A percentile compares a stretch with the other conserved stretches of the same genome.
phyloP scores from a whole-genome alignment of 1,284 basidiomycete species.

The Ceratobasidium papillatum region DNA sequence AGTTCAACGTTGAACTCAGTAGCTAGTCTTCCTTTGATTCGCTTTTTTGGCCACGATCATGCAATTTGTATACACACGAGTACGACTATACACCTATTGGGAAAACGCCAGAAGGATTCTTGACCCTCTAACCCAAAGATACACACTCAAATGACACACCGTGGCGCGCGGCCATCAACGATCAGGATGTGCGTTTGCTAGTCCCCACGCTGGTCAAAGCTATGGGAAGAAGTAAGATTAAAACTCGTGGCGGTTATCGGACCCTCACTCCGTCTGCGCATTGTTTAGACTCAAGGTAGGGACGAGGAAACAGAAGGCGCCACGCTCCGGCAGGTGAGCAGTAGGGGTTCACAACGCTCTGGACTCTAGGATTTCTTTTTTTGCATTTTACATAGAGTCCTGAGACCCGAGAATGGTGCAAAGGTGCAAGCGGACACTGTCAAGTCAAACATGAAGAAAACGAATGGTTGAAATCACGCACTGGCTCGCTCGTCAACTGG shows the following conservation, averaged over 20 bases:
- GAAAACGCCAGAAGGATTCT: conserved; percentile 9
- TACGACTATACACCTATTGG: neutral
- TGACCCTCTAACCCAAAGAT: neutral
- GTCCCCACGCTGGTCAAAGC: neutral
- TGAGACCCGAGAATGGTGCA: neutral
- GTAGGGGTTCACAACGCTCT: neutral
- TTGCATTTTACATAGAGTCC: neutral
- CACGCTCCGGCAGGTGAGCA: neutral
- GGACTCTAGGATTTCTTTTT: neutral
- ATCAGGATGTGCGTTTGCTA: neutral
- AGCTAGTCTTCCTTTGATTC: neutral
- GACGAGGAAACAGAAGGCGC: neutral
- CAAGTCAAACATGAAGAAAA: neutral
- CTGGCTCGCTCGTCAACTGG: neutral
- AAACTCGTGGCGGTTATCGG: neutral
- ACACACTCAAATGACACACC: neutral
- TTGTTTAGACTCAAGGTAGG: neutral
- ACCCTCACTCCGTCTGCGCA: neutral
- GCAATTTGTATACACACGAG: neutral
- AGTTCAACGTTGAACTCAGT: conserved; percentile 75
- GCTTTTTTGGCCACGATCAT: too few species aligned
- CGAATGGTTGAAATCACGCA: neutral
- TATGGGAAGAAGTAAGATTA: neutral
- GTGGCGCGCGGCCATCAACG: neutral
- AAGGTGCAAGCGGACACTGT: neutral